A percentile compares a stretch with the other conserved stretches of the same genome.
These are phyloP conservation scores for Metarhizium anisopliae DNA, from an alignment of 2,329 filamentous ascomycete genomes.

Conservation along the genomic window DNA sequence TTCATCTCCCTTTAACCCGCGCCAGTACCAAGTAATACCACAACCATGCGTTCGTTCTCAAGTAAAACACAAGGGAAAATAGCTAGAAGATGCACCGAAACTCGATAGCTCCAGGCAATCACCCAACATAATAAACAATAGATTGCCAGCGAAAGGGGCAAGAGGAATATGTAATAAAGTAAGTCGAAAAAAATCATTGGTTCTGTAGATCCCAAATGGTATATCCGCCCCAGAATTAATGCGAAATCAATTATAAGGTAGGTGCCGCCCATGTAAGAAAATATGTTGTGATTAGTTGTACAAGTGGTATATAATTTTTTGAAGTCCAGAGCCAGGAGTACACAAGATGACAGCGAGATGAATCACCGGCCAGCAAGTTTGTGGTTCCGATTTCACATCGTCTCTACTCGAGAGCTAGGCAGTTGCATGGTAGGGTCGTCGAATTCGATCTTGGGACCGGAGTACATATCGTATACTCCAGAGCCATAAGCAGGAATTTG, in stretches of 20 bases:
- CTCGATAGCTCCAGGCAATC: neutral
- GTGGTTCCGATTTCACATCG: constrained; percentile 22
- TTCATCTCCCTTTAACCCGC: neutral
- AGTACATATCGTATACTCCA: constrained; percentile 44
- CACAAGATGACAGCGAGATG: neutral
- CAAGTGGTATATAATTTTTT: neutral
- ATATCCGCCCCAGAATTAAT: constrained; percentile 16
- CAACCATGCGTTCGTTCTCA: neutral
- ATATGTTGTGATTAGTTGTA: neutral
- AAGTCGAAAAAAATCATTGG: constrained; percentile 8
- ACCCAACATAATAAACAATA: neutral
- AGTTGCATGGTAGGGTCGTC: constrained; percentile 50
- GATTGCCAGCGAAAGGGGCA: neutral
- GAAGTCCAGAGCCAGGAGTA: neutral
- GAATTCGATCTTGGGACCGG: constrained; percentile 44
- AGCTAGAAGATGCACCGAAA: neutral
- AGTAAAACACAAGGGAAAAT: neutral
- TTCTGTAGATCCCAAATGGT: constrained; percentile 21
- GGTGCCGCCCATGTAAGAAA: neutral
- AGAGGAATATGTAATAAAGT: neutral
- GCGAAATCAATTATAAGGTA: constrained; percentile 3
- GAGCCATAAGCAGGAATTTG: constrained; percentile 40
- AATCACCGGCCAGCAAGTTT: neutral
- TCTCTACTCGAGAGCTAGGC: constrained; percentile 49
- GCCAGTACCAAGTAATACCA: neutral